Evolutionary conservation across 306 rosid genomes (phyloP).

Genomic region (Pyrus betulifolia): DNA sequence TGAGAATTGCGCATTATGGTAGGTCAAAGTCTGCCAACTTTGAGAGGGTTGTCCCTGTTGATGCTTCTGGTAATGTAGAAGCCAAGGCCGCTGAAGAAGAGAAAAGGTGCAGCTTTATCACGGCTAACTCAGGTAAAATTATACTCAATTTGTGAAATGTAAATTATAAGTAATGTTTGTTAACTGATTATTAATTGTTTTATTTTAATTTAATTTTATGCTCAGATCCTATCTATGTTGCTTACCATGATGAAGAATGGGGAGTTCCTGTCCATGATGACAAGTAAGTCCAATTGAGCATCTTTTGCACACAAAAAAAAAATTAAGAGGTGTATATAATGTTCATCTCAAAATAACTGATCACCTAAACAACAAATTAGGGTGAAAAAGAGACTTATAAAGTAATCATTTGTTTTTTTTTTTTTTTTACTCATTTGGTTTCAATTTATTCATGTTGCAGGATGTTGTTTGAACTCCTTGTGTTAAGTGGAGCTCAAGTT

Average conservation of each 20-base stretch:
- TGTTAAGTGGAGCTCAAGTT: conserved; percentile 89
- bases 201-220: not conserved
- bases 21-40: conserved; percentile 90
- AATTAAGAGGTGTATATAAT: no score
- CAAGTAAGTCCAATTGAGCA: conserved; percentile 49
- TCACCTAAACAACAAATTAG: not conserved
- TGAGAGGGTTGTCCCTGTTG: conserved; percentile 52
- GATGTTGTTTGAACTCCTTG: conserved; percentile 81
- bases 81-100: conserved; percentile 46
- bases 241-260: conserved; percentile 99
- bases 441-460: conserved; percentile 19
- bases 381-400: not conserved
- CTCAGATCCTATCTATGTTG: conserved; percentile 85
- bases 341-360: not conserved
- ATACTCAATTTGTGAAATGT: not conserved
- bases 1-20: conserved; percentile 93
- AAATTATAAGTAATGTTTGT: not conserved
- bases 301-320: not conserved
- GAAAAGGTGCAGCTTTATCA: conserved; percentile 90
- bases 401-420: not conserved
- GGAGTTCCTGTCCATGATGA: conserved; percentile 98
- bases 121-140: conserved; percentile 72
- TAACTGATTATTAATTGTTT: not conserved
- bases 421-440: not conserved
- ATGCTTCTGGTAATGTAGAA: conserved; percentile 18